phyloP scores from a whole-genome alignment of 2,329 filamentous ascomycete species.

The Sporothrix euskadiensis region DNA sequence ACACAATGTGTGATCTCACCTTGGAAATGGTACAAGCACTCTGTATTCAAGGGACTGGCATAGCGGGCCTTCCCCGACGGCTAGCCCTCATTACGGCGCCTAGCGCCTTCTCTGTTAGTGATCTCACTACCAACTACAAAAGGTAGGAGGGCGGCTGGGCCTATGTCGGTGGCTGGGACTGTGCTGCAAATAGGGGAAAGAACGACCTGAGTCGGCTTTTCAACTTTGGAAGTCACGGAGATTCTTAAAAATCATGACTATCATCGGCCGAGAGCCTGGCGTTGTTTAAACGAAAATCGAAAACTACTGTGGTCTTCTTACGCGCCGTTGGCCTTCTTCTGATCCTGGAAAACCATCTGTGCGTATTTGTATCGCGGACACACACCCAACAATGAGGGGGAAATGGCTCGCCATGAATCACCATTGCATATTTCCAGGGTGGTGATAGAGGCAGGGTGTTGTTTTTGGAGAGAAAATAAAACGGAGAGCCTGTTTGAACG shows the following conservation, averaged over 20 bases:
- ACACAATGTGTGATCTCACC: not conserved
- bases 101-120: not conserved
- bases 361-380: not conserved
- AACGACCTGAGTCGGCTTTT: not conserved
- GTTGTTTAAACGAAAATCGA: not conserved
- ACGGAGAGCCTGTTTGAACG: not conserved
- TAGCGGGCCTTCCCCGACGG: constrained; percentile 8
- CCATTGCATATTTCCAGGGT: not conserved
- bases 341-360: not conserved
- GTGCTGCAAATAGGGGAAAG: not conserved
- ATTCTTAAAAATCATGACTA: not conserved
- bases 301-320: not conserved
- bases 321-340: not conserved
- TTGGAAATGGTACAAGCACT: not conserved
- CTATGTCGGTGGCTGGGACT: not conserved
- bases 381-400: not conserved
- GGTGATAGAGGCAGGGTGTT: not conserved
- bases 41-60: not conserved
- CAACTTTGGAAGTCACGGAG: not conserved
- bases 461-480: not conserved
- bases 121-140: not conserved
- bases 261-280: not conserved
- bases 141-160: not conserved
- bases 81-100: not conserved
- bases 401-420: constrained; percentile 15